Evolutionary conservation across 1,284 basidiomycete genomes (phyloP).

Genomic region (Neolentinus lepideus): DNA sequence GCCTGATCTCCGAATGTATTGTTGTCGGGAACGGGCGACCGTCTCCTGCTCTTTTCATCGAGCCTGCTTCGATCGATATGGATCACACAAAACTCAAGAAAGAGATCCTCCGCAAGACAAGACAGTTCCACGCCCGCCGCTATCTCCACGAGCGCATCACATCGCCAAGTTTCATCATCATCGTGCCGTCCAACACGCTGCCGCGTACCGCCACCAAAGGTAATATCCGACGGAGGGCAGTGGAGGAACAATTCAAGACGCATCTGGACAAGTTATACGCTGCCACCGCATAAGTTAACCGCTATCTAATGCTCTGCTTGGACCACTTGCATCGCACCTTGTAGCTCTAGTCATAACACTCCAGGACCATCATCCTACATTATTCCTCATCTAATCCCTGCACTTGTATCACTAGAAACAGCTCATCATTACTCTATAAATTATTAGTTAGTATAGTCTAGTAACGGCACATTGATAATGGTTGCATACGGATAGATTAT

Average conservation of each 20-base stretch:
- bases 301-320: slow-evolving; percentile 5
- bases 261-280: slow-evolving; percentile 48
- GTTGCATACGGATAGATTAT: background rate
- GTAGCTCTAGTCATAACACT: background rate
- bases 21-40: slow-evolving; percentile 61
- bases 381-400: background rate
- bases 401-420: background rate
- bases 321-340: background rate
- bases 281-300: slow-evolving; percentile 9
- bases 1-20: slow-evolving; percentile 52
- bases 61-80: slow-evolving; percentile 39
- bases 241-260: slow-evolving; percentile 46
- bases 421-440: background rate
- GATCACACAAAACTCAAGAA: slow-evolving; percentile 47
- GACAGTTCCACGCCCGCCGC: slow-evolving; percentile 53
- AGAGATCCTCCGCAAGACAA: slow-evolving; percentile 58
- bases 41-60: slow-evolving; percentile 62
- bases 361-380: background rate
- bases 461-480: background rate
- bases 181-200: slow-evolving; percentile 46
- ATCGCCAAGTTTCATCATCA: slow-evolving; percentile 42
- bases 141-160: slow-evolving; percentile 65
- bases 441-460: background rate
- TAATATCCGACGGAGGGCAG: slow-evolving; percentile 57
- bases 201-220: slow-evolving; percentile 65